Conservation (phyloP, 768 basidiomycete genomes). For the Leccinum pellstonianum region DNA sequence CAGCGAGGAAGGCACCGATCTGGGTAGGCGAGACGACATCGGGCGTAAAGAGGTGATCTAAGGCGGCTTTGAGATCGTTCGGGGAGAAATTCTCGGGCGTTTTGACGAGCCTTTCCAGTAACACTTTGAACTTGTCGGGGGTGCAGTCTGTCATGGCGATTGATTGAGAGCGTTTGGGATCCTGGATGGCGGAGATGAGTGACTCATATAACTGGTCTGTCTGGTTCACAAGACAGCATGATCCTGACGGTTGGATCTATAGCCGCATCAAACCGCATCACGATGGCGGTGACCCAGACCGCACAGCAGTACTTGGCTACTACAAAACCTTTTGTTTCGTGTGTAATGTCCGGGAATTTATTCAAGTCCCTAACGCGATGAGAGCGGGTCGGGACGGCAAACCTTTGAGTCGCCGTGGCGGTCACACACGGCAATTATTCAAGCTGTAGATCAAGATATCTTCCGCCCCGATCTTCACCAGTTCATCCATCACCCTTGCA, state of each 20-base stretch:
- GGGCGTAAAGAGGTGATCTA: slow-evolving; percentile 73
- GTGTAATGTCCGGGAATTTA: not conserved
- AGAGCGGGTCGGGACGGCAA: not conserved
- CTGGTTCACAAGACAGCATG: not conserved
- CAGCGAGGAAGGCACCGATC: slow-evolving; percentile 87
- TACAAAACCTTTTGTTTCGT: not conserved
- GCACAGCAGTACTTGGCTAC: not conserved
- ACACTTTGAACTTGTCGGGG: slow-evolving; percentile 65
- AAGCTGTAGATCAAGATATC: slow-evolving; percentile 89
- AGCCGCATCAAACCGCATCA: not conserved
- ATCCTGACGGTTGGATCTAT: not conserved
- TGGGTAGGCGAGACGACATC: slow-evolving; percentile 66
- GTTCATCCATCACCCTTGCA: slow-evolving; percentile 86
- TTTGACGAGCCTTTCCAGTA: slow-evolving; percentile 76
- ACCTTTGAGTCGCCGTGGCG: not conserved
- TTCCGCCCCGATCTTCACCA: slow-evolving; percentile 81
- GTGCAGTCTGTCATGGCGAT: slow-evolving; percentile 28
- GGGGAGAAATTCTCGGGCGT: slow-evolving; percentile 81
- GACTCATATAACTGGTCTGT: not conserved
- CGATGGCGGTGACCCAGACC: not conserved
- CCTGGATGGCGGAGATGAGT: not conserved
- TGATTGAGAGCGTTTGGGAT: not conserved
- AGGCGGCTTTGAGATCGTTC: slow-evolving; percentile 67
- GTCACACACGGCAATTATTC: slow-evolving; percentile 88
- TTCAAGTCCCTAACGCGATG: not conserved